Base-by-base conservation (phyloP, 495 filamentous ascomycete genomes). In the Aspergillus kassunensis region DNA sequence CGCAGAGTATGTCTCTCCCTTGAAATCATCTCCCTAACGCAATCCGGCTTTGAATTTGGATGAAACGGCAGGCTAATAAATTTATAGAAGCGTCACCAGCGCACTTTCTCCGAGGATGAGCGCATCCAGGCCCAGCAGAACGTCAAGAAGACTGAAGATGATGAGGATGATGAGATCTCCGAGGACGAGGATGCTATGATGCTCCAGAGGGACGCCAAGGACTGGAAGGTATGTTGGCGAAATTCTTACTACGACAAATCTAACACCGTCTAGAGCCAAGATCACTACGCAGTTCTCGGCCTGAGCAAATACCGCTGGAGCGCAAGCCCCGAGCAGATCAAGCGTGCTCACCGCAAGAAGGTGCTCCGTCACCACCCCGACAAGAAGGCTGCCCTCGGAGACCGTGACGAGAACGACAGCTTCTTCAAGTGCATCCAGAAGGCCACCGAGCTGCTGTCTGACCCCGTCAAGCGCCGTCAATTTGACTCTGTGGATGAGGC, bases 341-440 rank as follows among this genome's bases (percentile, higher is more conserved):
- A 96, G 79, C 85, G 87, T 56, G 95, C 93, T 61, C 92, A 97
- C 77, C 89, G 93, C 74, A 97, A 97, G 84, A 98, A 98, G 85
- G 93, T 97, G 50, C 86, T 98, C 31, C 90, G 89, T 75, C 93
- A 98, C 69, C 93, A 98, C 66, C 93, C 93, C 49, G 93, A 98
- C 65, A 98, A 98, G 86, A 95, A 93, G 76, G 93, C 93, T 24
- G 92, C 93, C 31, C 79, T 84, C 44, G 70, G 71, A 31, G 90
- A 93, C 54, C 80, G 76, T 54, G 84, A 84, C 57, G 91, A 98
- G 71, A 91, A 96, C 74, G 93, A 98, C 73, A 87, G 85, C 61
- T 98, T 98, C 81, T 98, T 98, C 86, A 98, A 98, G 80, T 98
- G 93, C 72, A 98, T 98, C 69, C 93, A 98, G 77, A 96, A 96